Percentiles rank a stretch among this genome's conserved stretches.
Conservation (phyloP, 164 flowering plant genomes). For the Cinnamomum chago region DNA sequence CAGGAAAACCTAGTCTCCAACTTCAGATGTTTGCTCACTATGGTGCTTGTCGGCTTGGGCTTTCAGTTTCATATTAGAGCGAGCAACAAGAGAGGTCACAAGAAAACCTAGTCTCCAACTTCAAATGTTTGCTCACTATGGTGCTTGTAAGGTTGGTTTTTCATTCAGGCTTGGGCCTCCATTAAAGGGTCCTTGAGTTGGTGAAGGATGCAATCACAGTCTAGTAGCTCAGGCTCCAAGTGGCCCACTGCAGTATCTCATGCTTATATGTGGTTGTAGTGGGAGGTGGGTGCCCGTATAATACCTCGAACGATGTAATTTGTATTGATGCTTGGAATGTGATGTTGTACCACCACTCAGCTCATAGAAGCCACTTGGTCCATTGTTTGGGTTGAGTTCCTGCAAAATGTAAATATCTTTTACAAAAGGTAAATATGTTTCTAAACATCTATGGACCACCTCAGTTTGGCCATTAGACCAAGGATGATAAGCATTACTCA, state of each 20-base stretch:
- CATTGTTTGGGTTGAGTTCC: conserved; percentile 1
- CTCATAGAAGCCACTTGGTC: neutral
- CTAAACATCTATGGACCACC: neutral
- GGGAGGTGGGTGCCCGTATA: neutral
- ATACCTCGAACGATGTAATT: neutral
- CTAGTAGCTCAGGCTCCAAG: neutral
- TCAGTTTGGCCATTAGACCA: neutral
- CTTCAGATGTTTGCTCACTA: neutral
- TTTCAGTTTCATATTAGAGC: neutral
- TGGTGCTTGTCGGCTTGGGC: neutral
- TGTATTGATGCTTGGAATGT: neutral
- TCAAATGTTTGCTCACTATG: neutral
- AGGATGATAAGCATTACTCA: neutral
- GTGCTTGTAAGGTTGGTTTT: neutral
- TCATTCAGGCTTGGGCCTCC: neutral
- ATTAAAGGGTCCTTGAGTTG: neutral
- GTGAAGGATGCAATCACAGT: neutral
- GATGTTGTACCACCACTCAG: conserved; percentile 2
- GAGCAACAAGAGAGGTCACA: neutral
- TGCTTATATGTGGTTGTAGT: too few relatives aligned
- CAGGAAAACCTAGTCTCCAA: neutral
- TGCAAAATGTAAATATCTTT: neutral
- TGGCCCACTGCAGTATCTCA: neutral
- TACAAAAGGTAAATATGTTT: neutral
- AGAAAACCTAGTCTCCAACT: neutral